phyloP scores from a whole-genome alignment of 768 basidiomycete genomes.

The Rhodotorula diobovata region DNA sequence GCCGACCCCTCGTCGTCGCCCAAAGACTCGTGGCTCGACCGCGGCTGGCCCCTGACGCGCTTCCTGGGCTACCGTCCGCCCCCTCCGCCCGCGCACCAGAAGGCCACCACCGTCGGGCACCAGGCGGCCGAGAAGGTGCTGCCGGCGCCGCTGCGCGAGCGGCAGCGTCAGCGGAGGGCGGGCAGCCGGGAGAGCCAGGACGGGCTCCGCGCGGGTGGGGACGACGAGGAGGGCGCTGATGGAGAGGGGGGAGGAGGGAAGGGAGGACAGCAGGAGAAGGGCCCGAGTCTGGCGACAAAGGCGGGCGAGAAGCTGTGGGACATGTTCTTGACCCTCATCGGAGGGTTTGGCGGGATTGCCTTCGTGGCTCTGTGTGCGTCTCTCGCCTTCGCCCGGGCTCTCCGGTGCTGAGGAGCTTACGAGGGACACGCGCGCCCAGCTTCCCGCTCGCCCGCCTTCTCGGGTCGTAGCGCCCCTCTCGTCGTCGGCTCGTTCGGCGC shows the following conservation, averaged over 20 bases:
- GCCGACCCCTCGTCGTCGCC: background rate
- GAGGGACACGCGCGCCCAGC: background rate
- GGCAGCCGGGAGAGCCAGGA: background rate
- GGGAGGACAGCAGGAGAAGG: background rate
- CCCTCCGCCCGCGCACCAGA: background rate
- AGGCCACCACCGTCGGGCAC: background rate
- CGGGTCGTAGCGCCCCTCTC: conserved; percentile 3
- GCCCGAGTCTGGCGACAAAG: background rate
- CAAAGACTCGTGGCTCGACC: conserved; percentile 18
- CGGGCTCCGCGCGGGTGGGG: background rate
- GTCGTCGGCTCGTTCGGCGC: conserved; percentile 25
- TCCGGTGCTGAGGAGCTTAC: background rate
- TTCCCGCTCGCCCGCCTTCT: conserved; percentile 6
- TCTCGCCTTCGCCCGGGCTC: background rate
- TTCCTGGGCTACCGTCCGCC: conserved; percentile 31
- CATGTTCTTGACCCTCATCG: conserved; percentile 21
- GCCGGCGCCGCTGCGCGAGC: conserved; percentile 2
- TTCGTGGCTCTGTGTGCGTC: conserved; percentile 6
- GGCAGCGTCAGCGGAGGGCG: background rate
- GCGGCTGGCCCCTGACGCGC: conserved; percentile 24
- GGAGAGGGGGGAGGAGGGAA: background rate
- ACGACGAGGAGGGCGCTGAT: background rate
- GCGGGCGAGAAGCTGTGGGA: conserved; percentile 7
- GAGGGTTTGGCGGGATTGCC: conserved; percentile 13
- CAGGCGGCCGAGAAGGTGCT: background rate